Evolutionary conservation across 257 asterid species (phyloP), one percentile per base, ranked within the genome.

Genomic region (Ballota nigra): DNA sequence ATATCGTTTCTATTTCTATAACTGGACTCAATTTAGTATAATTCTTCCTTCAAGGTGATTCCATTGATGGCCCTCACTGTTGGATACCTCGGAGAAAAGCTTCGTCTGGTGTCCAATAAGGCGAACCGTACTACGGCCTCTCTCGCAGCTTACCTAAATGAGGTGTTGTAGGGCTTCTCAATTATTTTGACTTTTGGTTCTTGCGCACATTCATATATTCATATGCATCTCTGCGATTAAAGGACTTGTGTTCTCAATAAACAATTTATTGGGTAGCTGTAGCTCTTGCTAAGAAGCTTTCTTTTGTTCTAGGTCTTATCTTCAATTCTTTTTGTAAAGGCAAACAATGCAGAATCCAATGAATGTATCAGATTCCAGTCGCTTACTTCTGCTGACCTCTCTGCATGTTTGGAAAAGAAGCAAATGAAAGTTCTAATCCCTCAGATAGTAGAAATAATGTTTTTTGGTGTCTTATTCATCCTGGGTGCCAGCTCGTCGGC

Each of bases 371-470:
- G 87, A 84, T 93, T 93, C 85, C 85, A 87, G 84, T 85, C 72
- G 5, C 84, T 87, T 81, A 96, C 96, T 67, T 82, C 78, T 69
- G 78, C 90, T 73, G 96, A 93, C 72, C 86, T 83, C 59, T 73
- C 83, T 68, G 87, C 88, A 15, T 78, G 82, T 53, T 81, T 87
- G 76, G 81, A 67, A 70, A 93, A 91, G 86, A 93, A 91, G 83
- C 93, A 87, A 72, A 77, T 82, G 94, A 93, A 93, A 87, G 85
- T 89, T 62, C 81, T 93, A 69, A 86, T 93, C 74, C 98, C 98
- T 76, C 98, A 91, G 74, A 80, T 89, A 69, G 84, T 93, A 28
- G 97, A 87, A 31, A 68, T 77, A 43, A 83, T 87, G 77, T 88
- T 87, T 78, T 83, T 81, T 63, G 97, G 94, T 78, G 78, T 75